Base-by-base conservation (phyloP, 805 yeast species). In the Komagataella pastoris region DNA sequence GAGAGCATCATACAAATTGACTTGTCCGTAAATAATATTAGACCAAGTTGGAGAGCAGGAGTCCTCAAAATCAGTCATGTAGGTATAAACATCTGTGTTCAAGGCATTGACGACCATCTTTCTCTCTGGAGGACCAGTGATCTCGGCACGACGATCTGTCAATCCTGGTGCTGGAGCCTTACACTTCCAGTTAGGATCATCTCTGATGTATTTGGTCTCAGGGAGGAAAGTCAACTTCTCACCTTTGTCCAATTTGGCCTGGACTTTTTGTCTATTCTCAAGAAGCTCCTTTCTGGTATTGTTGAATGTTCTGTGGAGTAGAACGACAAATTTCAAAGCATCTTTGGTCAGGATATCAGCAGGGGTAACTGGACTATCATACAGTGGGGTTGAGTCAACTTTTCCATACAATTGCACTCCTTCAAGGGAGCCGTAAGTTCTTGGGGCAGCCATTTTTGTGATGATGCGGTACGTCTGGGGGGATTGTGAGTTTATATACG, bases 21-120 rank as follows among this genome's bases (percentile, higher is more conserved):
- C 87, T 67, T 85, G 93, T 51, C 93, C 95, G 61, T 83, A 86
- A 52, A 85, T 76, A 72, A 84, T 75, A 67, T 84, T 85, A 55
- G 69, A 67, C 93, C 93, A 85, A 24, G 95, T 85, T 59, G 95
- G 95, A 17, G 91, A 80, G 59, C 85, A 79, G 17, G 90, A 83
- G 66, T 85, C 93, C 66, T 85, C 95, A 61, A 85, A 83, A 70
- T 85, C 95, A 47, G 88, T 82, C 93, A 85, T 85, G 65, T 85
- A 85, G 30, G 93, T 85, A 55, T 84, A 84, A 47, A 85, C 93
- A 51, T 76, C 74, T 0, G 90, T 81, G 67, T 85, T 85, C 64
- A 85, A 74, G 2, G 91, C 93, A 62, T 85, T 85, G 61, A 85
- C 80, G 56, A 85, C 79, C 95, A 85, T 85, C 60, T 85, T 83